Conservation (phyloP, 1,284 basidiomycete species). For the Farysia itapuensis region DNA sequence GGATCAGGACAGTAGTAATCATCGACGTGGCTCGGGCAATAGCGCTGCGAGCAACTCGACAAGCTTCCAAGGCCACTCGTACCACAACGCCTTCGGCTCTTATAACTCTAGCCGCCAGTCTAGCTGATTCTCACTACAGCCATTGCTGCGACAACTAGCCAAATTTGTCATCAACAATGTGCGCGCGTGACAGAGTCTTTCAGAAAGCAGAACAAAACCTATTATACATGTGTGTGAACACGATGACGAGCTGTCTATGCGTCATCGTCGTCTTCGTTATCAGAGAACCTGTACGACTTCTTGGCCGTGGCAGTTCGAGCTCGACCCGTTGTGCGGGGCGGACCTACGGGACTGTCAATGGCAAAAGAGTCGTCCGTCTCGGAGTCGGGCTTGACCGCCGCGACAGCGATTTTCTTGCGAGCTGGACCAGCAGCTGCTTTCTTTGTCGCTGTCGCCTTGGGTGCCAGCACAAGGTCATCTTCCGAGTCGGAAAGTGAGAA, state of each 20-base stretch:
- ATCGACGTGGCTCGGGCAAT: too few relatives aligned
- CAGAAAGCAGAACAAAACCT: too few relatives aligned
- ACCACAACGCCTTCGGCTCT: too few relatives aligned
- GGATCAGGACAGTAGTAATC: constrained; percentile 1
- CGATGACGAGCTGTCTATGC: background rate
- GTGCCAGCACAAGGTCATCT: constrained; percentile 20
- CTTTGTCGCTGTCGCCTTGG: constrained; percentile 21
- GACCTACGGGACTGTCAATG: constrained; percentile 21
- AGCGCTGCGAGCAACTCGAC: too few relatives aligned
- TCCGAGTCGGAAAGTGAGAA: constrained; percentile 36
- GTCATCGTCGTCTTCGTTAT: constrained; percentile 11
- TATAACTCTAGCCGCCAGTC: too few relatives aligned
- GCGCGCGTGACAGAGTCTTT: too few relatives aligned
- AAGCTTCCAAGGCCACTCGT: too few relatives aligned
- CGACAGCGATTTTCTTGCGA: constrained; percentile 20
- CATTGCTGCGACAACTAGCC: too few relatives aligned
- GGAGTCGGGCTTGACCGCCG: constrained; percentile 1
- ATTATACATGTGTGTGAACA: too few relatives aligned
- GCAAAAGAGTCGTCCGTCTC: constrained; percentile 29
- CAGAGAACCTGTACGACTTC: constrained; percentile 30
- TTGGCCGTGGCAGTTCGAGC: constrained; percentile 17
- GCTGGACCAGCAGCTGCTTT: constrained; percentile 9
- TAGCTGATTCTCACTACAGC: too few relatives aligned
- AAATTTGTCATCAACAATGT: too few relatives aligned
- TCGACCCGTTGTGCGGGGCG: constrained; percentile 10